phyloP scores from a whole-genome alignment of 2,329 filamentous ascomycete species.

The Diaporthe australafricana region DNA sequence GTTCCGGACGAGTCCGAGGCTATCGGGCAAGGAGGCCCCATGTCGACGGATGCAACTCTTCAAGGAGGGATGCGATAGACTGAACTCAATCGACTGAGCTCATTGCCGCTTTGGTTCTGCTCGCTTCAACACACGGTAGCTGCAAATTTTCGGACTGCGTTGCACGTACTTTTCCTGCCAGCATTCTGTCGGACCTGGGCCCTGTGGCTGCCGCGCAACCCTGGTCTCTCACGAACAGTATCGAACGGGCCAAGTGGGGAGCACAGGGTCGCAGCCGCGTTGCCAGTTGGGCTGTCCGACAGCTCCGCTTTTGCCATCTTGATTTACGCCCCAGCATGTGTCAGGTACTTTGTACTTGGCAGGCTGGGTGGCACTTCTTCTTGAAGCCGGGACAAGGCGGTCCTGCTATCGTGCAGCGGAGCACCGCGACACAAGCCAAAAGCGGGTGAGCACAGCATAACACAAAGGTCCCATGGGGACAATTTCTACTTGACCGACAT shows the following conservation, averaged over 20 bases:
- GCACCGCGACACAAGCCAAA: constrained; percentile 2
- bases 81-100: constrained; percentile 29
- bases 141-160: background rate
- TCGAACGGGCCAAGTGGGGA: constrained; percentile 24
- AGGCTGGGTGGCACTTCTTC: background rate
- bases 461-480: background rate
- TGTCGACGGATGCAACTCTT: constrained; percentile 21
- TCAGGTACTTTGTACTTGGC: background rate
- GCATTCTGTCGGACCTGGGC: background rate
- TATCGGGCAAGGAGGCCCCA: constrained; percentile 27
- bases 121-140: constrained; percentile 3
- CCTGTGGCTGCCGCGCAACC: constrained; percentile 8
- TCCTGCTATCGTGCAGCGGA: background rate
- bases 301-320: constrained; percentile 20
- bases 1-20: constrained; percentile 8
- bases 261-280: constrained; percentile 10
- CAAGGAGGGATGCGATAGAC: constrained; percentile 15
- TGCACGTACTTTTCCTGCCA: background rate
- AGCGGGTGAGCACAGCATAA: background rate
- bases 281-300: constrained; percentile 13
- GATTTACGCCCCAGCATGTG: constrained; percentile 14
- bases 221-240: background rate
- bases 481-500: background rate
- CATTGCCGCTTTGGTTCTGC: constrained; percentile 29
- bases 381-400: background rate